Evolutionary conservation across 495 filamentous ascomycete species (phyloP).

Genomic region (Xylaria bambusicola): DNA sequence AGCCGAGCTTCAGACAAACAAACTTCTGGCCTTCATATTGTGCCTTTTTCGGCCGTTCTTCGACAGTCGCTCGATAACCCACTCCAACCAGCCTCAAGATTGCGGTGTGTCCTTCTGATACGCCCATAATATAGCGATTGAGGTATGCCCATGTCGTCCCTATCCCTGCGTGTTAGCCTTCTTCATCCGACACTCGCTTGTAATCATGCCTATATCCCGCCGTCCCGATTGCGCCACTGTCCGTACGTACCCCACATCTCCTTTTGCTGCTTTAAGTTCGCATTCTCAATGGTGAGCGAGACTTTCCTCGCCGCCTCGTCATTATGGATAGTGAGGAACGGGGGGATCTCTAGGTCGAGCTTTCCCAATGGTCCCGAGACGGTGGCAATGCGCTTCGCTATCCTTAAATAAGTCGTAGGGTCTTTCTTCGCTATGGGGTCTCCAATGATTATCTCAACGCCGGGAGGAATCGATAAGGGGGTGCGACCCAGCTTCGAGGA

Average conservation of each 20-base stretch:
- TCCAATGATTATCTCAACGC: constrained; percentile 72
- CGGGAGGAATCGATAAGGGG: constrained; percentile 78
- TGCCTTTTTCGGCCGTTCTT: constrained; percentile 69
- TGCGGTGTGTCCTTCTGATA: constrained; percentile 93
- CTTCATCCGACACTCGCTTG: background rate
- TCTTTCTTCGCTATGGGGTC: constrained; percentile 57
- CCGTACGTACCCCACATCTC: constrained; percentile 91
- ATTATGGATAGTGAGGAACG: constrained; percentile 68
- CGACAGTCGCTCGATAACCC: constrained; percentile 87
- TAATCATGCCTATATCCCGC: background rate
- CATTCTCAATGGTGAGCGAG: constrained; percentile 66
- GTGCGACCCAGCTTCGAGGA: constrained; percentile 83
- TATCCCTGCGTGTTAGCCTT: constrained; percentile 35
- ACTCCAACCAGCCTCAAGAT: constrained; percentile 94
- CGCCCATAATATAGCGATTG: constrained; percentile 85
- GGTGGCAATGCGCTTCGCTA: constrained; percentile 61
- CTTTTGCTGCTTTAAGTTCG: constrained; percentile 67
- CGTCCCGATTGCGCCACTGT: background rate
- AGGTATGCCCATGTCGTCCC: constrained; percentile 88
- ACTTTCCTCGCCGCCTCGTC: constrained; percentile 62
- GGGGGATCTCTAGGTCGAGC: constrained; percentile 70
- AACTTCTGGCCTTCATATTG: constrained; percentile 82
- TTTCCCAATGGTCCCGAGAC: constrained; percentile 77
- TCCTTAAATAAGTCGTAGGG: constrained; percentile 50
- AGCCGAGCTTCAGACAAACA: constrained; percentile 91